Conservation (phyloP, 108 stramenopile species). For the Skeletonema menzelii region DNA sequence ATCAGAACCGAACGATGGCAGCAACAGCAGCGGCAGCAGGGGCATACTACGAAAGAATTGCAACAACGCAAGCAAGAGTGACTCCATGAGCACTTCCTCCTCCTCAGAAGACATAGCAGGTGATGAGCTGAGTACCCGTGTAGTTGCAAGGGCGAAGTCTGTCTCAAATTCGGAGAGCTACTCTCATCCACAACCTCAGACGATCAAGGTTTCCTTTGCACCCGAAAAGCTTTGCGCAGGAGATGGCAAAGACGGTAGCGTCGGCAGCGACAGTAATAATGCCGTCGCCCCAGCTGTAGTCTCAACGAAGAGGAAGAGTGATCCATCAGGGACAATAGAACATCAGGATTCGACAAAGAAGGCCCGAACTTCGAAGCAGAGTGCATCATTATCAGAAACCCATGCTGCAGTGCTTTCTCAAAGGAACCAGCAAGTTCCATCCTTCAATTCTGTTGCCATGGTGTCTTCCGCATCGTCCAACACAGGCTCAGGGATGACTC, state of each 20-base stretch:
- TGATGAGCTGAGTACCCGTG: slow-evolving; percentile 22
- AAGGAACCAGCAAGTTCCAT: not conserved
- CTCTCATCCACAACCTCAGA: slow-evolving; percentile 1
- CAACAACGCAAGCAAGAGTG: slow-evolving; percentile 4
- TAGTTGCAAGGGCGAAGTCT: slow-evolving; percentile 21
- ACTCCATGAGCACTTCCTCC: slow-evolving; percentile 13
- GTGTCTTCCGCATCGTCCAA: slow-evolving; percentile 19
- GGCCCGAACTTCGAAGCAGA: not conserved
- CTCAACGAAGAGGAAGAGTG: not conserved
- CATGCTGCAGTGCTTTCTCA: not conserved
- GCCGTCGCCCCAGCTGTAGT: not conserved
- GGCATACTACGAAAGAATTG: slow-evolving; percentile 13
- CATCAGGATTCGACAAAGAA: not conserved
- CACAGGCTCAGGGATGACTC: slow-evolving; percentile 1
- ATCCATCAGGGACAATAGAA: not conserved
- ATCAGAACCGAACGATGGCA: slow-evolving; percentile 13
- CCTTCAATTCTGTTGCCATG: slow-evolving; percentile 4
- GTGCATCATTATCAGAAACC: slow-evolving; percentile 16
- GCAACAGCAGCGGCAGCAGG: slow-evolving; percentile 4
- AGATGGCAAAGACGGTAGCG: not conserved
- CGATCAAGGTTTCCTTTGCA: not conserved
- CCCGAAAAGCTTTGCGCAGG: not conserved
- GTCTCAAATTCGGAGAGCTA: slow-evolving; percentile 6
- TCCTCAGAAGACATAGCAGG: slow-evolving; percentile 13
- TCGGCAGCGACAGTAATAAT: slow-evolving; percentile 8